Evolutionary conservation across 2,329 filamentous ascomycete species (phyloP).

Genomic region (Colletotrichum sublineola): DNA sequence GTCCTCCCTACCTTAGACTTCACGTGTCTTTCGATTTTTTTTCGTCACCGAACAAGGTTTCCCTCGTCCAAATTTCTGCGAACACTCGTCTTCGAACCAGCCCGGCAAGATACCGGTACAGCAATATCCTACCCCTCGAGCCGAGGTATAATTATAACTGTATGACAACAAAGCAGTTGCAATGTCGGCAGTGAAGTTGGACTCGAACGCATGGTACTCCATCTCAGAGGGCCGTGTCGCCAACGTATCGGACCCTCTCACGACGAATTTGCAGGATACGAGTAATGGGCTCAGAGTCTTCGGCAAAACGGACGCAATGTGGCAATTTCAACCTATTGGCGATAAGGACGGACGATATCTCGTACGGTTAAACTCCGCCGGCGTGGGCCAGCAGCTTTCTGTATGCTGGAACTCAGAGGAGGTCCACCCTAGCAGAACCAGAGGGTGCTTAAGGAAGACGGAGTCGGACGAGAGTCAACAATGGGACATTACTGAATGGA

Average conservation of each 20-base stretch:
- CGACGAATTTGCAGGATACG: slow-evolving; percentile 40
- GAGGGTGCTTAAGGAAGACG: slow-evolving; percentile 48
- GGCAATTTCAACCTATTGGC: slow-evolving; percentile 50
- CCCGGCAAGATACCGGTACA: background rate
- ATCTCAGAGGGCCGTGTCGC: slow-evolving; percentile 54
- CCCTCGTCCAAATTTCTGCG: background rate
- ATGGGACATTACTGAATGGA: slow-evolving; percentile 52
- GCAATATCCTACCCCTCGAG: background rate
- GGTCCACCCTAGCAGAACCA: slow-evolving; percentile 46
- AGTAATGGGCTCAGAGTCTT: slow-evolving; percentile 46
- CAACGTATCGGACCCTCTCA: slow-evolving; percentile 44
- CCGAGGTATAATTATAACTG: background rate
- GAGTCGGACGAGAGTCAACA: slow-evolving; percentile 48
- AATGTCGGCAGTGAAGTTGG: slow-evolving; percentile 47
- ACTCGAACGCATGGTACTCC: slow-evolving; percentile 54
- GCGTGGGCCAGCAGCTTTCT: slow-evolving; percentile 49
- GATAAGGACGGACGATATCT: slow-evolving; percentile 49
- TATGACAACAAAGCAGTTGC: background rate
- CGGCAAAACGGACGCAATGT: slow-evolving; percentile 41
- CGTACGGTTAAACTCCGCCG: slow-evolving; percentile 48
- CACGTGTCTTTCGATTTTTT: background rate
- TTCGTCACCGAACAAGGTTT: background rate
- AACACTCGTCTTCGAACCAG: background rate
- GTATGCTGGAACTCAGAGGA: slow-evolving; percentile 48
- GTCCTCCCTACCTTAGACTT: background rate